These are phyloP conservation scores for Tolypocladium amazonense DNA, from an alignment of 2,329 filamentous ascomycete genomes.

Conservation along the genomic window DNA sequence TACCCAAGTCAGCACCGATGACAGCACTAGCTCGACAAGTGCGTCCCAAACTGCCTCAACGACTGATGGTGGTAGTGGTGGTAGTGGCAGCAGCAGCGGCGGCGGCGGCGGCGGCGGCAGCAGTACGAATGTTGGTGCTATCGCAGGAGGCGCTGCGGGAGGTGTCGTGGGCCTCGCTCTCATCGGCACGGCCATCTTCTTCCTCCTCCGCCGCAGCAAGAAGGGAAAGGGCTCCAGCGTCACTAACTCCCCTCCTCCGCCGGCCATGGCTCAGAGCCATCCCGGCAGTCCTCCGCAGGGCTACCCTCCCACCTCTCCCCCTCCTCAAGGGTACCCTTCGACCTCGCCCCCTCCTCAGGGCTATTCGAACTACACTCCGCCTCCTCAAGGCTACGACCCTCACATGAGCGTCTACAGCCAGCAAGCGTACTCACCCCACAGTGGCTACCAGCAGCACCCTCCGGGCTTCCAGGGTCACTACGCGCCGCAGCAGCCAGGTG, in stretches of 20 bases:
- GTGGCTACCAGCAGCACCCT: constrained; percentile 3
- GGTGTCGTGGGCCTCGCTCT: constrained; percentile 30
- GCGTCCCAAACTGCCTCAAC: constrained; percentile 4
- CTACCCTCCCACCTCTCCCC: constrained; percentile 9
- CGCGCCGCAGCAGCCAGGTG: constrained; percentile 8
- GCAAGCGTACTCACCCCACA: constrained; percentile 7
- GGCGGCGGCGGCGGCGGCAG: constrained; percentile 16
- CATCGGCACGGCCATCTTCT: constrained; percentile 27
- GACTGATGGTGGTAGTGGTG: constrained; percentile 4
- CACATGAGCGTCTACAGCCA: constrained; percentile 9
- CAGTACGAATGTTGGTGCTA: constrained; percentile 27
- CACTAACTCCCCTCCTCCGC: constrained; percentile 6
- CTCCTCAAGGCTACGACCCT: constrained; percentile 1
- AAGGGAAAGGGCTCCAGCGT: constrained; percentile 8
- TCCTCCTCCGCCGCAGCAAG: constrained; percentile 27
- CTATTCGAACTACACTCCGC: constrained; percentile 1
- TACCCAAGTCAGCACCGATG: neutral
- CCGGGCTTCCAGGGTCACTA: constrained; percentile 4
- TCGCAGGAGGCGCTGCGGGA: constrained; percentile 36
- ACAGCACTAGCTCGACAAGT: neutral
- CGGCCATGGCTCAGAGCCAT: constrained; percentile 9
- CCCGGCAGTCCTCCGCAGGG: constrained; percentile 12
- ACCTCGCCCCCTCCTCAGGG: constrained; percentile 2
- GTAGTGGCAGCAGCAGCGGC: too few relatives aligned
- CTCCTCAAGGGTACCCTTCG: constrained; percentile 13